Conservation (phyloP, 2,329 filamentous ascomycete genomes). For the Chalaropsis thielavioides region DNA sequence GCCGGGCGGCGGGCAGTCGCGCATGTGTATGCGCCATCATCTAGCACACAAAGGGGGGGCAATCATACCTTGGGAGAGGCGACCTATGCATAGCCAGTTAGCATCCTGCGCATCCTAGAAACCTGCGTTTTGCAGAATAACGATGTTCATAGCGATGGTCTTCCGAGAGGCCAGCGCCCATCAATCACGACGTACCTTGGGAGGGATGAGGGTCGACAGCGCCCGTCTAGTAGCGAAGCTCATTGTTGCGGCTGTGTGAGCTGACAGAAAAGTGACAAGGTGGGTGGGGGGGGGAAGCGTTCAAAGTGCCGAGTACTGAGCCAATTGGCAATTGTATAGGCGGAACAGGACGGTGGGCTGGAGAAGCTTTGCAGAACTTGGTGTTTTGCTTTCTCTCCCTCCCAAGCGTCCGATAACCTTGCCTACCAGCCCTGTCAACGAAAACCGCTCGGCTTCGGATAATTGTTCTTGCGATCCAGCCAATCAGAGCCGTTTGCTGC, state of each 20-base stretch:
- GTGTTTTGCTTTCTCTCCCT: conserved; percentile 5
- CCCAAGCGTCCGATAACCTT: conserved; percentile 14
- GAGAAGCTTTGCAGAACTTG: conserved; percentile 17
- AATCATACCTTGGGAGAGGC: conserved; percentile 68
- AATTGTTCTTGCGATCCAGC: conserved; percentile 30
- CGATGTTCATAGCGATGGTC: no score
- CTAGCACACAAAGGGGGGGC: conserved; percentile 7
- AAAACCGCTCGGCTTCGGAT: conserved; percentile 38
- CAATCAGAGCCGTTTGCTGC: conserved; percentile 28
- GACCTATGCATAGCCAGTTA: conserved; percentile 38
- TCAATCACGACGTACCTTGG: conserved; percentile 57
- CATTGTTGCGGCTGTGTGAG: conserved; percentile 36
- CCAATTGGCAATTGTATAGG: conserved; percentile 18
- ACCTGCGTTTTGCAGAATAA: background rate
- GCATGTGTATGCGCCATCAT: background rate
- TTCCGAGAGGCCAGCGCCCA: background rate
- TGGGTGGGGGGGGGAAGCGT: conserved; percentile 15
- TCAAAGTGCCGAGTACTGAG: conserved; percentile 11
- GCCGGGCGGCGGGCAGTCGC: no score
- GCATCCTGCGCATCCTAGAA: conserved; percentile 21
- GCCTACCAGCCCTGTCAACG: conserved; percentile 22
- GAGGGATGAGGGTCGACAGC: conserved; percentile 96
- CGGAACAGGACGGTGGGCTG: conserved; percentile 16
- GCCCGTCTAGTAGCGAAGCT: conserved; percentile 81
- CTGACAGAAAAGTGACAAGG: background rate